A percentile compares a stretch with the other conserved stretches of the same genome.
Conservation (phyloP, 257 asterid species). For the Fraxinus pennsylvanica region DNA sequence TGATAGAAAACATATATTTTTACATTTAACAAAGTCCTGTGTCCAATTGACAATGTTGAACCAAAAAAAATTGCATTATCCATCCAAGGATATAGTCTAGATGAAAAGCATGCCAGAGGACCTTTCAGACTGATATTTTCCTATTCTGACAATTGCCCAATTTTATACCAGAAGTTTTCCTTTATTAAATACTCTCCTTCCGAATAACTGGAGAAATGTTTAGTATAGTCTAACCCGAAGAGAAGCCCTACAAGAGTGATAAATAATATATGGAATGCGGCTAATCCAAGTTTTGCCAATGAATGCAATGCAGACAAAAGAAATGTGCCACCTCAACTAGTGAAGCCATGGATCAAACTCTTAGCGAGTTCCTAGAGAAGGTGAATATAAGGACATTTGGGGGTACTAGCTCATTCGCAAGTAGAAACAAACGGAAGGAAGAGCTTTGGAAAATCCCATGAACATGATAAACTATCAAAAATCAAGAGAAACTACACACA, state of each 20-base stretch:
- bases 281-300: neutral
- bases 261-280: neutral
- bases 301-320: neutral
- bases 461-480: neutral
- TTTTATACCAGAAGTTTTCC: neutral
- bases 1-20: neutral
- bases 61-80: neutral
- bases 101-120: neutral
- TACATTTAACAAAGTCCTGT: conserved; percentile 10
- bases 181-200: neutral
- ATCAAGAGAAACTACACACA: conserved; percentile 10
- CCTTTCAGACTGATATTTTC: conserved; percentile 1
- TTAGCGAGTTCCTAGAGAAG: neutral
- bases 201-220: neutral
- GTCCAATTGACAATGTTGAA: neutral
- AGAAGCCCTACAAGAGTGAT: neutral
- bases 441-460: neutral
- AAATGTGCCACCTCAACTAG: neutral
- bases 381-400: neutral
- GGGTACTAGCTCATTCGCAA: neutral
- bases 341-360: neutral
- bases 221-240: neutral
- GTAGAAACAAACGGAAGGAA: neutral
- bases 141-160: neutral
- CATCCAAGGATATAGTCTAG: neutral